These are phyloP conservation scores for Microcera coccophila DNA, from an alignment of 2,329 filamentous ascomycete genomes.

Conservation along the genomic window DNA sequence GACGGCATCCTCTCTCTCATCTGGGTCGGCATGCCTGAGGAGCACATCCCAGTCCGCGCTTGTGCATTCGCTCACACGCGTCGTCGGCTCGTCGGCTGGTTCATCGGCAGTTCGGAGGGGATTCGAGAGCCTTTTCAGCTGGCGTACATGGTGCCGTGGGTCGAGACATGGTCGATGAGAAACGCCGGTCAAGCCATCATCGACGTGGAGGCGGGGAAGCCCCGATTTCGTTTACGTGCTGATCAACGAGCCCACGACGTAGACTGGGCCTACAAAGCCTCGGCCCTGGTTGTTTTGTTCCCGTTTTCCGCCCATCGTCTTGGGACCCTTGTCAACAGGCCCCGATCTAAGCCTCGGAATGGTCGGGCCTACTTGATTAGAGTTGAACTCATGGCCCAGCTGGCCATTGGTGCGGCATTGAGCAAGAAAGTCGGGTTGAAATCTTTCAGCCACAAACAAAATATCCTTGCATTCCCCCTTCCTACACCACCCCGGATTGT, in stretches of 20 bases:
- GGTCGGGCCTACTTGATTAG: too few relatives aligned
- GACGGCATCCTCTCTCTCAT: constrained; percentile 58
- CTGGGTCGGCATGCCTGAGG: constrained; percentile 56
- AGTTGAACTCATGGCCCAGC: too few relatives aligned
- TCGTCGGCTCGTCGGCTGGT: constrained; percentile 29
- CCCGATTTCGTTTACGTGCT: constrained; percentile 45
- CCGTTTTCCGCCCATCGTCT: too few relatives aligned
- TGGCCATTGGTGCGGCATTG: too few relatives aligned
- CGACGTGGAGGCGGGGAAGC: constrained; percentile 53
- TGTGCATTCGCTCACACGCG: constrained; percentile 15
- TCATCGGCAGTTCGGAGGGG: constrained; percentile 49
- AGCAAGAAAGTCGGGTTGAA: too few relatives aligned
- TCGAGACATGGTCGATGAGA: constrained; percentile 50
- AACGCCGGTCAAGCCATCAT: constrained; percentile 52
- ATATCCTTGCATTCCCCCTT: too few relatives aligned
- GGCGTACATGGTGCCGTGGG: constrained; percentile 53
- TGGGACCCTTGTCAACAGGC: too few relatives aligned
- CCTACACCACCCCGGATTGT: too few relatives aligned
- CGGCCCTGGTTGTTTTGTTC: not conserved
- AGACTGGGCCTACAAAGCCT: too few relatives aligned
- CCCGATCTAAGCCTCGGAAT: too few relatives aligned
- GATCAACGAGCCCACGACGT: constrained; percentile 23
- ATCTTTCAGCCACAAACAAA: too few relatives aligned
- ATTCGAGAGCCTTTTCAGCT: constrained; percentile 58
- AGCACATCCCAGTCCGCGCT: constrained; percentile 14